Conservation (phyloP, 805 yeast species). For the Saccharomyces mikatae region DNA sequence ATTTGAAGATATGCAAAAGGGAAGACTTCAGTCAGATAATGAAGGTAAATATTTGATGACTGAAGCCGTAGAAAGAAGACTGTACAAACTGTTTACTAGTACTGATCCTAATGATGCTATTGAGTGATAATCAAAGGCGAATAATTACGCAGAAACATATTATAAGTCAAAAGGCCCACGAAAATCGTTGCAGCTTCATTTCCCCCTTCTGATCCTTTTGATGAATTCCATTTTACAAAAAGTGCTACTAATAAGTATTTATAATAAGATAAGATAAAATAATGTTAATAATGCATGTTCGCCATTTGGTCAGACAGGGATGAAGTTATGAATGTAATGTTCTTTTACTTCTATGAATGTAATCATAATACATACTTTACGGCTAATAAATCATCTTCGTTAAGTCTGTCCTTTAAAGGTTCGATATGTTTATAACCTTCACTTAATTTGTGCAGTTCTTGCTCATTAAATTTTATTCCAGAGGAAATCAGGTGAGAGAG, state of each 20-base stretch:
- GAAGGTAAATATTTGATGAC: conserved; percentile 42
- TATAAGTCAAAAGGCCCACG: conserved; percentile 1
- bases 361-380: conserved; percentile 38
- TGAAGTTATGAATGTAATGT: neutral
- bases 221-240: conserved; percentile 32
- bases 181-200: neutral
- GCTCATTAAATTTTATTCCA: conserved; percentile 38
- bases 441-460: conserved; percentile 35
- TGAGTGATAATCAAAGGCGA: neutral
- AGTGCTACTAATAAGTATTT: conserved; percentile 18
- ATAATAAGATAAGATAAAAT: neutral
- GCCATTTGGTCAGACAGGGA: neutral
- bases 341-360: neutral
- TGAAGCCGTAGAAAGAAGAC: conserved; percentile 41
- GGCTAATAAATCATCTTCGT: conserved; percentile 45
- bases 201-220: conserved; percentile 13
- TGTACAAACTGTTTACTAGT: conserved; percentile 42
- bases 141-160: neutral
- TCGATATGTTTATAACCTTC: conserved; percentile 34
- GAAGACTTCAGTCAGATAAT: conserved; percentile 33
- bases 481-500: conserved; percentile 39
- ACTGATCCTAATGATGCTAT: conserved; percentile 41
- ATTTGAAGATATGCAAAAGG: conserved; percentile 24
- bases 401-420: conserved; percentile 40
- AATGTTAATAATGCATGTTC: conserved; percentile 3